A percentile compares a stretch with the other conserved stretches of the same genome.
phyloP scores from a whole-genome alignment of 805 yeast species.

The Lipomyces sp. region DNA sequence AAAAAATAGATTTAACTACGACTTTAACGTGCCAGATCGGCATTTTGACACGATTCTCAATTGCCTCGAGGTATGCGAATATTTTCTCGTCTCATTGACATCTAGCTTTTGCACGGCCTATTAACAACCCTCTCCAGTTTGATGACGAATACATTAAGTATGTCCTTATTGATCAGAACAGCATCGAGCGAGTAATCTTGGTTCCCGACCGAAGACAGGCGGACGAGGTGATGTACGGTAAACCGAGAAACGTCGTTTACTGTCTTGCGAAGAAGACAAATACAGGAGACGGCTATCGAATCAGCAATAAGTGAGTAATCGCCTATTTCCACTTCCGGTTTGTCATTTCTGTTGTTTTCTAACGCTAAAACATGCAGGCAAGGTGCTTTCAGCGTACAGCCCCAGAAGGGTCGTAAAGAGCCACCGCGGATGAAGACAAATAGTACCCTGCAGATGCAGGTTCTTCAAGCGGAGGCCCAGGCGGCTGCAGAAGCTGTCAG shows the following conservation, averaged over 20 bases:
- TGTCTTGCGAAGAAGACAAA: slow-evolving; percentile 46
- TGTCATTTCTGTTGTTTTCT: not conserved
- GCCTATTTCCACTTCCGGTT: no score
- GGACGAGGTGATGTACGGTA: slow-evolving; percentile 42
- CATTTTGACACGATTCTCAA: slow-evolving; percentile 55
- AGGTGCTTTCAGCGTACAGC: slow-evolving; percentile 53
- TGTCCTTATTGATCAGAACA: slow-evolving; percentile 57
- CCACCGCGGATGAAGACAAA: slow-evolving; percentile 30
- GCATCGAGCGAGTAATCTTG: slow-evolving; percentile 57
- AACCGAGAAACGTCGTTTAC: slow-evolving; percentile 43
- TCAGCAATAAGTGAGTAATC: slow-evolving; percentile 33
- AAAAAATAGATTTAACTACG: slow-evolving; percentile 57
- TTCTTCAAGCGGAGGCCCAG: not conserved
- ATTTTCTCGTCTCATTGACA: no score
- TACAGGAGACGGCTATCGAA: slow-evolving; percentile 47
- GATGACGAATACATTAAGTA: slow-evolving; percentile 54
- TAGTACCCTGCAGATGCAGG: slow-evolving; percentile 2
- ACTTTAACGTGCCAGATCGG: slow-evolving; percentile 44
- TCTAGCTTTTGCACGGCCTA: not conserved
- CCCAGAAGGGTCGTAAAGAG: slow-evolving; percentile 41
- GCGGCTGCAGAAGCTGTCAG: not conserved
- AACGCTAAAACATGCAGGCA: slow-evolving; percentile 20
- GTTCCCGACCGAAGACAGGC: slow-evolving; percentile 53
- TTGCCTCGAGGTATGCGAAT: slow-evolving; percentile 43
- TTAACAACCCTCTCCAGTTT: no score